These are phyloP conservation scores for Phytophthora niederhauseri DNA, from an alignment of 352 stramenopile species.

Conservation along the genomic window DNA sequence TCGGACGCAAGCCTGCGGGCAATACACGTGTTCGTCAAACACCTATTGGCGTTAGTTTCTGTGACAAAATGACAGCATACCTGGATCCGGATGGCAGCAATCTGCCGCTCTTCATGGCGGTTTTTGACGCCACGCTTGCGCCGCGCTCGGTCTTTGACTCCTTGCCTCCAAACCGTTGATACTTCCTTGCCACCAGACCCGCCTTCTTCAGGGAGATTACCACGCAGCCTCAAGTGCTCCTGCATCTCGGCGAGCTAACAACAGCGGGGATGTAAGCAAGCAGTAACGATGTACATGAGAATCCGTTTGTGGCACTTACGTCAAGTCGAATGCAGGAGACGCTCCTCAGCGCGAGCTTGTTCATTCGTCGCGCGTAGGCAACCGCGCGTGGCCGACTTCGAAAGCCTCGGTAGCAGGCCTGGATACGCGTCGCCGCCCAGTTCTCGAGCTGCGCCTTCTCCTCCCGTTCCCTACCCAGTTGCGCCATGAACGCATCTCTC, in stretches of 20 bases:
- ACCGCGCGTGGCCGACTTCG: conserved; percentile 44
- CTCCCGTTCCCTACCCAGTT: conserved; percentile 52
- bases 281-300: not conserved
- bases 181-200: conserved; percentile 5
- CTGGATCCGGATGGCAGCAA: conserved; percentile 56
- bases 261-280: not conserved
- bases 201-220: conserved; percentile 13
- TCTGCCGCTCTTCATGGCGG: conserved; percentile 45
- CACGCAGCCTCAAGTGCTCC: conserved; percentile 34
- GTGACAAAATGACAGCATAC: too few species aligned
- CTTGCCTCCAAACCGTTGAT: conserved; percentile 51
- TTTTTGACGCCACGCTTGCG: conserved; percentile 51
- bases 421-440: conserved; percentile 73
- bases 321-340: conserved; percentile 30
- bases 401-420: conserved; percentile 65
- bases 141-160: conserved; percentile 44
- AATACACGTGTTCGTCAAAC: too few species aligned
- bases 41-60: too few species aligned
- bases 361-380: conserved; percentile 50
- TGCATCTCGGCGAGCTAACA: conserved; percentile 62
- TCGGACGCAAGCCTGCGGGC: conserved; percentile 48
- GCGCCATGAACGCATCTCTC: conserved; percentile 64
- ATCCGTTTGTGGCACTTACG: conserved; percentile 3
- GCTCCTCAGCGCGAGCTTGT: conserved; percentile 14
- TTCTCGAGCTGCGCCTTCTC: conserved; percentile 54